Percentiles rank a stretch among this genome's conserved stretches.
These are phyloP conservation scores for Camelina hispida DNA, from an alignment of 345 rosid species.

Conservation along the genomic window DNA sequence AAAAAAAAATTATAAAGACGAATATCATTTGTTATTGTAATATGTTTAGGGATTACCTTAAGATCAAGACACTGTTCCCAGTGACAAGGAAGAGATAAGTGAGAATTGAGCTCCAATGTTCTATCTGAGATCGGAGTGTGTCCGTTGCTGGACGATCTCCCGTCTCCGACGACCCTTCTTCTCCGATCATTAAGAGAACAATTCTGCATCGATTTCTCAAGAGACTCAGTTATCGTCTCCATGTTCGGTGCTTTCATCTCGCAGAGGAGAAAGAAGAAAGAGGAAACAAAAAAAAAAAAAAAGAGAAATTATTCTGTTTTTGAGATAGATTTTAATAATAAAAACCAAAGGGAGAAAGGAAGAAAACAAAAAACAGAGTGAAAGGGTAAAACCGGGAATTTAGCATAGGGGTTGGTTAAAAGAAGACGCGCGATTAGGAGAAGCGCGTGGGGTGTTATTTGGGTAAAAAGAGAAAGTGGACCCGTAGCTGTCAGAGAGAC, in stretches of 20 bases:
- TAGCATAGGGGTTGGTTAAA: background rate
- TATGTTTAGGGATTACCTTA: slow-evolving; percentile 54
- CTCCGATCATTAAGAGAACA: slow-evolving; percentile 59
- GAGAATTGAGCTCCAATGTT: slow-evolving; percentile 86
- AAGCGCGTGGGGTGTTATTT: slow-evolving; percentile 50
- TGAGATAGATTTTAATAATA: slow-evolving; percentile 7
- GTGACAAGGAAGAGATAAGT: slow-evolving; percentile 76
- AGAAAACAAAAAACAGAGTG: slow-evolving; percentile 10
- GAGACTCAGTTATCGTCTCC: slow-evolving; percentile 70
- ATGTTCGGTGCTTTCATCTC: slow-evolving; percentile 76
- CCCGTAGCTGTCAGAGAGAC: slow-evolving; percentile 46
- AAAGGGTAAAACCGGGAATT: slow-evolving; percentile 27
- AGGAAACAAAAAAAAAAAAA: slow-evolving; percentile 46
- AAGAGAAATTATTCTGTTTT: slow-evolving; percentile 28
- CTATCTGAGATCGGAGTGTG: slow-evolving; percentile 52
- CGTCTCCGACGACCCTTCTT: slow-evolving; percentile 38
- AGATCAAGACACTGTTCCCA: slow-evolving; percentile 99
- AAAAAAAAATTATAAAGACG: background rate
- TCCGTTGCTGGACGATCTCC: slow-evolving; percentile 44
- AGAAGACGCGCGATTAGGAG: slow-evolving; percentile 26
- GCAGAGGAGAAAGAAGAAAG: slow-evolving; percentile 10
- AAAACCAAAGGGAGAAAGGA: background rate
- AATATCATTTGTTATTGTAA: background rate
- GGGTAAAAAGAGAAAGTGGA: slow-evolving; percentile 47
- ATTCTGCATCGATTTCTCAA: slow-evolving; percentile 78